Evolutionary conservation across 2,329 filamentous ascomycete species (phyloP), one percentile per base, ranked within the genome.

Genomic region (Aureobasidium pullulans): DNA sequence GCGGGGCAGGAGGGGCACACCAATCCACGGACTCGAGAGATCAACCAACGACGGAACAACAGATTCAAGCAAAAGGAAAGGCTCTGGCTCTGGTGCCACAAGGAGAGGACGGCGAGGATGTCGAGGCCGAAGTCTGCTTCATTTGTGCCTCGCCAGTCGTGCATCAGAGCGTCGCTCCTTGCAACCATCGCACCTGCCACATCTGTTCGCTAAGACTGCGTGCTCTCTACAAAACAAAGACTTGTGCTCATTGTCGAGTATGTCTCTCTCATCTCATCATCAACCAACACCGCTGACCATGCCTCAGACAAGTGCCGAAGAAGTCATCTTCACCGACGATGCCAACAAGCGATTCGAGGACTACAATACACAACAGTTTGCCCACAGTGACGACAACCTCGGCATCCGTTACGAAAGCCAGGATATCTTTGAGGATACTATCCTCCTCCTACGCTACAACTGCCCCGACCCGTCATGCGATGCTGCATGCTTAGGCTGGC

Each of bases 151-250:
- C 92, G 64, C 84, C 87, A 2, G 87, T 99, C 49, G 84, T 88
- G 50, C 91, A 97, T 76, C 86, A 90, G 67, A 88, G 92, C 9
- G 85, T 99, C 64, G 86, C 92, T 34, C 93, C 94, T 19, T 99
- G 94, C 76, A 97, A 96, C 73, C 94, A 99, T 75, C 84, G 89
- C 60, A 96, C 93, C 50, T 99, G 94, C 71, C 94, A 99, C 75
- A 96, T 97, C 64, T 99, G 94, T 73, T 87, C 91, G 9, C 77
- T 99, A 66, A 84, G 94, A 61, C 84, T 97, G 83, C 84, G 94
- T 66, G 94, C 93, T 1, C 77, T 99, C 46, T 99, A 97, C 76
- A 97, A 96, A 78, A 95, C 86, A 62, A 96, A 96, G 73, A 89
- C 92, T 64, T 99, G 94, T 74, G 89, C 92, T n/a, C 92, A 97